A percentile compares a stretch with the other conserved stretches of the same genome.
These are phyloP conservation scores for Neonectria magnoliae DNA, from an alignment of 2,329 filamentous ascomycete species.

Conservation along the genomic window DNA sequence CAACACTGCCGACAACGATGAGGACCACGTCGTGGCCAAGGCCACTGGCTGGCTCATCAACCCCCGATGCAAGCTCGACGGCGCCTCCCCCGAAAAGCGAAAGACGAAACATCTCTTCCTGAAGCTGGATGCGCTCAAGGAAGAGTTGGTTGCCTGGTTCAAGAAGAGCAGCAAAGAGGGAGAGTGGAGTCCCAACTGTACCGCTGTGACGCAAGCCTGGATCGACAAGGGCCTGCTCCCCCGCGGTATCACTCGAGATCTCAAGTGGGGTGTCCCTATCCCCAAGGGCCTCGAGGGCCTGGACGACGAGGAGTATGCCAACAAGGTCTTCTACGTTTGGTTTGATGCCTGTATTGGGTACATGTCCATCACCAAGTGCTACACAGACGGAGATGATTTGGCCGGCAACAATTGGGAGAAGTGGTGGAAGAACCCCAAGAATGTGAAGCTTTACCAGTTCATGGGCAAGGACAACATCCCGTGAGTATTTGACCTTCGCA, in stretches of 20 bases:
- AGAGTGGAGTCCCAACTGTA: constrained; percentile 78
- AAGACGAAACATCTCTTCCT: constrained; percentile 93
- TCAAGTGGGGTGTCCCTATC: constrained; percentile 84
- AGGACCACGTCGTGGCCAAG: constrained; percentile 48
- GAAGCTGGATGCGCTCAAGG: constrained; percentile 84
- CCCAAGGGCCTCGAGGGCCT: constrained; percentile 58
- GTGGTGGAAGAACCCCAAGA: constrained; percentile 92
- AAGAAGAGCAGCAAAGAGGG: constrained; percentile 77
- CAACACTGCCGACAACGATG: constrained; percentile 44
- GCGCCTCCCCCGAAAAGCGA: constrained; percentile 78
- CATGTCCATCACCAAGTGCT: constrained; percentile 91
- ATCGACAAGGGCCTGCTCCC: constrained; percentile 84
- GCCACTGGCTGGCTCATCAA: constrained; percentile 72
- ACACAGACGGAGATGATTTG: constrained; percentile 68
- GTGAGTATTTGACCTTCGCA: constrained; percentile 58
- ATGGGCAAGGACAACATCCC: constrained; percentile 81
- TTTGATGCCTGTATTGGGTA: constrained; percentile 95
- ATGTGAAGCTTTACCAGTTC: constrained; percentile 92
- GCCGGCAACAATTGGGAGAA: constrained; percentile 80
- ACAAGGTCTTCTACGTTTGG: constrained; percentile 90
- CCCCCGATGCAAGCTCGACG: constrained; percentile 91
- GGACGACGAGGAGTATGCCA: constrained; percentile 63
- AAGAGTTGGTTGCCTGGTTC: constrained; percentile 81
- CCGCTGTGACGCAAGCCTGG: constrained; percentile 83
- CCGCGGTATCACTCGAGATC: constrained; percentile 89